A percentile compares a stretch with the other conserved stretches of the same genome.
Conservation (phyloP, 208 protist genomes). For the Trypanosoma melophagium region DNA sequence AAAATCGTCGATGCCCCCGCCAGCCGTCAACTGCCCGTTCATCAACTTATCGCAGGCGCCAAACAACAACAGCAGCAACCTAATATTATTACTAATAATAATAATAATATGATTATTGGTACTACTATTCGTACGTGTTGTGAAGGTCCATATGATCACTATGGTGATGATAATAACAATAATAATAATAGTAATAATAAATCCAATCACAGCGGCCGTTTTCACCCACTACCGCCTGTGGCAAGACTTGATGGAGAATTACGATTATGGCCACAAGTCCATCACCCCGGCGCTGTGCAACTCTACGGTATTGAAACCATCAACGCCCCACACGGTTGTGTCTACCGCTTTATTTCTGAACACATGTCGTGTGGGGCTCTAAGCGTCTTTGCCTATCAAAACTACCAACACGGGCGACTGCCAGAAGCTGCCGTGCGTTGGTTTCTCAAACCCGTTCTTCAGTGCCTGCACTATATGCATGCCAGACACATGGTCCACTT, state of each 20-base stretch:
- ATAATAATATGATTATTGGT: no score
- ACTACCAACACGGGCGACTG: slow-evolving; percentile 5
- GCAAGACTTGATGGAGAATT: slow-evolving; percentile 48
- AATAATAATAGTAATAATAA: no score
- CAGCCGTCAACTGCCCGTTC: neutral
- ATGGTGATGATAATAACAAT: no score
- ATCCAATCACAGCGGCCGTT: no score
- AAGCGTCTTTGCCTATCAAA: neutral
- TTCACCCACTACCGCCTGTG: no score
- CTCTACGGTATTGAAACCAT: slow-evolving; percentile 62
- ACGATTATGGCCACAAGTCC: slow-evolving; percentile 70
- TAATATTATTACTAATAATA: neutral
- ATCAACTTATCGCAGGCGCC: slow-evolving; percentile 14
- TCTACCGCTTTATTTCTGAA: slow-evolving; percentile 48
- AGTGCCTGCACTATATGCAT: slow-evolving; percentile 31
- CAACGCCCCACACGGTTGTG: slow-evolving; percentile 27
- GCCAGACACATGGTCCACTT: slow-evolving; percentile 24
- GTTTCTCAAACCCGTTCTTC: slow-evolving; percentile 30
- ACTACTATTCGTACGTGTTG: no score
- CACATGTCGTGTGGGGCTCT: slow-evolving; percentile 39
- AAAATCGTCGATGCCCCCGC: slow-evolving; percentile 20
- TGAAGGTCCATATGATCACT: no score
- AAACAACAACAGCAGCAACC: neutral
- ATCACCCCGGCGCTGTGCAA: slow-evolving; percentile 73
- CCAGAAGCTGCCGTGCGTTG: slow-evolving; percentile 6